Evolutionary conservation across 768 basidiomycete genomes (phyloP).

Genomic region (Candolleomyces efflorescens): DNA sequence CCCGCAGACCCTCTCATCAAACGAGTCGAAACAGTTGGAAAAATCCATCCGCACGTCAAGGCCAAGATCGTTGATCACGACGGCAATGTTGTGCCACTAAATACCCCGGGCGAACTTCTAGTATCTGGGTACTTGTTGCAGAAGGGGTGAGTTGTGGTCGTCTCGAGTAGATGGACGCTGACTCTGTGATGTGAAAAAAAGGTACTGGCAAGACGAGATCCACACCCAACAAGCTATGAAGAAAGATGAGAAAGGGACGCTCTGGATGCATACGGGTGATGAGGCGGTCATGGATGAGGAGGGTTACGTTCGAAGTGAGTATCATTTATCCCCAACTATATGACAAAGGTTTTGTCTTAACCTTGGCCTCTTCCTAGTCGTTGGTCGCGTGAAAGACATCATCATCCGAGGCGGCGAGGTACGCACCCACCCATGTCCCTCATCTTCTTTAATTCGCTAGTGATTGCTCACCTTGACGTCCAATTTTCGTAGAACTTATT

Average conservation of each 20-base stretch:
- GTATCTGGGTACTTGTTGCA: conserved; percentile 76
- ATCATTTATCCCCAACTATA: neutral
- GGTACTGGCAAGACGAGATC: conserved; percentile 73
- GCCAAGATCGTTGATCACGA: conserved; percentile 63
- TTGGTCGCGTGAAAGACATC: conserved; percentile 80
- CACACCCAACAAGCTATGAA: conserved; percentile 63
- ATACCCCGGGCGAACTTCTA: conserved; percentile 70
- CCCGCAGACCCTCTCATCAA: conserved; percentile 64
- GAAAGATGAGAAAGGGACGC: conserved; percentile 43
- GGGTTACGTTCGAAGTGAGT: conserved; percentile 69
- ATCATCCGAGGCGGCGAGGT: conserved; percentile 88
- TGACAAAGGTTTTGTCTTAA: neutral
- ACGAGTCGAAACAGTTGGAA: conserved; percentile 81
- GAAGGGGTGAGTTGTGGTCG: conserved; percentile 52
- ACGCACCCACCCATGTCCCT: no score
- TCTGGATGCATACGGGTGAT: conserved; percentile 87
- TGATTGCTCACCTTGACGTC: neutral
- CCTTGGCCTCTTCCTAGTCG: conserved; percentile 42
- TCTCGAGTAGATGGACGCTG: no score
- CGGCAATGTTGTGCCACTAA: conserved; percentile 64
- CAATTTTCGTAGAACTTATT: conserved; percentile 70
- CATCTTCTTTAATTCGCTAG: neutral
- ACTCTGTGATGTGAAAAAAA: no score
- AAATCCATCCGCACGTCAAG: conserved; percentile 68
- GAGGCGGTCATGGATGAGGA: conserved; percentile 78